Evolutionary conservation across 345 rosid species (phyloP).

Genomic region (Eucalyptus regnans): DNA sequence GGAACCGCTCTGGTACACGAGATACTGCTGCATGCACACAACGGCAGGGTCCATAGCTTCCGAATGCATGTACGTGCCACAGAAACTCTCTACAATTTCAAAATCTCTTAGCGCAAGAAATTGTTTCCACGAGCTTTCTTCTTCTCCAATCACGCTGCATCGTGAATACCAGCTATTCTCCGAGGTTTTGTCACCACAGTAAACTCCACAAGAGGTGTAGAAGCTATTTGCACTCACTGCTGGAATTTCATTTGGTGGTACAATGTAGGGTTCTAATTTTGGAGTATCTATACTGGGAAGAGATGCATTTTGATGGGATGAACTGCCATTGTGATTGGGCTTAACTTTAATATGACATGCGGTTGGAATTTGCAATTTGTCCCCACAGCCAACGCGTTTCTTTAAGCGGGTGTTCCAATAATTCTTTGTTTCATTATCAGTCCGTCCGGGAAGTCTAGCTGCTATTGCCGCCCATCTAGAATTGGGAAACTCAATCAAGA

Average conservation of each 20-base stretch:
- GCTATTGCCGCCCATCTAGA: neutral
- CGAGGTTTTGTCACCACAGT: neutral
- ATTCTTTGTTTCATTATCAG: conserved; percentile 1
- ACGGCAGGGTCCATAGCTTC: neutral
- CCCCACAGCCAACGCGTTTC: neutral
- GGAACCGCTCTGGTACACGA: neutral
- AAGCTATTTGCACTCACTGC: neutral
- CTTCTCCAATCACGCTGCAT: neutral
- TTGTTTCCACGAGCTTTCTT: neutral
- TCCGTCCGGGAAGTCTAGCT: neutral
- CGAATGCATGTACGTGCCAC: neutral
- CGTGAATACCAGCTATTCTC: neutral
- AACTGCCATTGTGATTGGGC: neutral
- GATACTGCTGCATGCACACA: neutral
- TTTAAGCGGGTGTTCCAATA: conserved; percentile 2
- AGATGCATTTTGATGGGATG: neutral
- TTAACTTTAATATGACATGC: neutral
- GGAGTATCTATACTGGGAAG: neutral
- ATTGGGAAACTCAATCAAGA: neutral
- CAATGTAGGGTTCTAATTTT: neutral
- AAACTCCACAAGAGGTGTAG: neutral
- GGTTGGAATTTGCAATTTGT: neutral
- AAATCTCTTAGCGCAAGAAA: neutral
- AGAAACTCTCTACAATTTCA: neutral
- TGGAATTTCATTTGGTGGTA: neutral